Evolutionary conservation across 2,329 filamentous ascomycete species (phyloP).

Genomic region (Daldinia sp.): DNA sequence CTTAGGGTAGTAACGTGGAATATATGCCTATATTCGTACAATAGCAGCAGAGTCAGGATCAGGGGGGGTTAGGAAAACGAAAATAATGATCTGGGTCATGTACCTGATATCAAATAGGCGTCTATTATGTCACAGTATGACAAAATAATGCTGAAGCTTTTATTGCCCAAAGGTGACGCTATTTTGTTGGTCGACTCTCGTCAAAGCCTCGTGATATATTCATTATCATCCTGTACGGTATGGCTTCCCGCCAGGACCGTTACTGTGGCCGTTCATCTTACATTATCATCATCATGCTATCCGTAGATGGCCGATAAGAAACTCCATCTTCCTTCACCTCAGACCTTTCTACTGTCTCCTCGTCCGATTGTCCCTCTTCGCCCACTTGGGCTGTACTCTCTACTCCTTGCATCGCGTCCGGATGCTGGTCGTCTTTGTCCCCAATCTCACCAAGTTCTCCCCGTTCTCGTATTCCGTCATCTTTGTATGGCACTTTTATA

Average conservation of each 20-base stretch:
- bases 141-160: not conserved
- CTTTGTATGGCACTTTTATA: not conserved
- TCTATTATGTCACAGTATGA: too few relatives aligned
- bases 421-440: not conserved
- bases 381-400: not conserved
- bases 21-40: too few relatives aligned
- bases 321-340: not conserved
- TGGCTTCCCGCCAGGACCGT: not conserved
- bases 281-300: not conserved
- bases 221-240: not conserved
- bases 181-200: not conserved
- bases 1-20: too few relatives aligned
- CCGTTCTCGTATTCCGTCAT: not conserved
- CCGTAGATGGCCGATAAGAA: not conserved
- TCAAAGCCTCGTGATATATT: not conserved
- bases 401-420: slow-evolving; percentile 1
- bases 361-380: not conserved
- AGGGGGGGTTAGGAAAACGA: too few relatives aligned
- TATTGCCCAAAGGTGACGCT: too few relatives aligned
- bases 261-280: not conserved
- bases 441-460: too few relatives aligned
- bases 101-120: too few relatives aligned
- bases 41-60: too few relatives aligned
- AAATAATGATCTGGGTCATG: too few relatives aligned
- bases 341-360: not conserved